Conservation (phyloP, 2,329 filamentous ascomycete species). For the Ascocoryne sarcoides region DNA sequence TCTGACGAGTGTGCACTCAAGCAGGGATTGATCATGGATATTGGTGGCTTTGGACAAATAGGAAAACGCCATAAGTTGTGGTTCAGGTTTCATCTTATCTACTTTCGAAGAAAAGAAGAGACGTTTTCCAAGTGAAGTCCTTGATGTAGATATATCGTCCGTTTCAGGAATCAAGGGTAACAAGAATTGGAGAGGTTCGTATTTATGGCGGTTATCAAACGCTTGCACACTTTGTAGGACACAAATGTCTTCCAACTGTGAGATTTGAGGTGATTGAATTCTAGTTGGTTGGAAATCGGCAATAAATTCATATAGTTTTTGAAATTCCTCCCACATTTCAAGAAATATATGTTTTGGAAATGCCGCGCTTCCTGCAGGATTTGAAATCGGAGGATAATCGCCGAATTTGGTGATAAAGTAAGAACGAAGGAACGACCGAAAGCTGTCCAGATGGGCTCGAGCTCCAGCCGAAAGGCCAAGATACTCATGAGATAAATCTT, state of each 20-base stretch:
- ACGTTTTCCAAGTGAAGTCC: conserved; percentile 23
- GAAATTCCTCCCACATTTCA: conserved; percentile 61
- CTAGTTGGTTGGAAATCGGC: conserved; percentile 51
- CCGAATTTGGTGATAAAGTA: conserved; percentile 62
- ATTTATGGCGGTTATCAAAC: conserved; percentile 56
- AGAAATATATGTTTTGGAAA: conserved; percentile 52
- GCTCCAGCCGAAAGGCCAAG: conserved; percentile 55
- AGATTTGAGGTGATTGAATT: conserved; percentile 37
- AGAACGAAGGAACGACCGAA: conserved; percentile 57
- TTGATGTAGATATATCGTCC: conserved; percentile 17
- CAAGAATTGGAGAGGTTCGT: conserved; percentile 51
- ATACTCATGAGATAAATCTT: conserved; percentile 58
- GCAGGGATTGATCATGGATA: conserved; percentile 26
- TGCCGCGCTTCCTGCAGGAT: conserved; percentile 33
- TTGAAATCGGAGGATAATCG: conserved; percentile 56
- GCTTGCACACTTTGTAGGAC: conserved; percentile 57
- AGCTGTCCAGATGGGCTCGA: conserved; percentile 61
- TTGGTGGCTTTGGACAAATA: conserved; percentile 45
- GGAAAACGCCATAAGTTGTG: conserved; percentile 41
- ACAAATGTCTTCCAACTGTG: conserved; percentile 59
- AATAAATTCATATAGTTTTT: conserved; percentile 60
- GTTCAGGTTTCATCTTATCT: conserved; percentile 38
- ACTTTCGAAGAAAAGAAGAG: conserved; percentile 13
- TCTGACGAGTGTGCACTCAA: conserved; percentile 46
- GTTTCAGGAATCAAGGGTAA: conserved; percentile 54